Base-by-base conservation (phyloP, 768 basidiomycete species). In the Suillus clintonianus region DNA sequence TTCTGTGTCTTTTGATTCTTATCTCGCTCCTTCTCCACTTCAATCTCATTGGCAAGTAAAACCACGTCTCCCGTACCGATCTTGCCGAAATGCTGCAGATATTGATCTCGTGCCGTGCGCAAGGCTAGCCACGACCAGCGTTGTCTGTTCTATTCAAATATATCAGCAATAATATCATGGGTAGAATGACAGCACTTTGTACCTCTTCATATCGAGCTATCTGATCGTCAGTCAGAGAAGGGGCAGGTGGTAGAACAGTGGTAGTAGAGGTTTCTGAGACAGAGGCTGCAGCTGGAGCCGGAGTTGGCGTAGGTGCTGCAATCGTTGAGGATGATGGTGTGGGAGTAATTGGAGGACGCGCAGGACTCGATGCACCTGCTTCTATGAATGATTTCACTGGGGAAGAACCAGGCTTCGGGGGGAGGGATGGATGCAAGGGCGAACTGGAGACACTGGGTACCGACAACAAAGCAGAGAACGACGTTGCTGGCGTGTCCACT, bases 51-150 rank as follows among this genome's bases (percentile, higher is more conserved):
- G 17, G 71, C 66, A 24, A 83, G 81, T 19, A 80, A 68, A 56
- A 83, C 82, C 64, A 95, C 78, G 65, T 94, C 91, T 9, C 91
- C 92, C 7, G 86, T 87, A 19, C 90, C 91, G 64, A 94, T 93
- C 78, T 86, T 89, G n/a, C 87, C 84, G 67, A 95, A 94, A 68
- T 92, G 87, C 65, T 88, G 85, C 45, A 94, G 73, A 73, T 94
- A 79, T 63, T 83, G 83, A 67, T 91, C 88, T 42, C 92, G 89
- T 60, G 90, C 86, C 47, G 86, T 83, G 22, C 93, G 89, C 63
- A 95, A 82, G 9, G 89, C 90, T 19, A 94, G 82, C 93, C 94
- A 95, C 6, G 91, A 80, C 82, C 87, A 86, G 4, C 90, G 85
- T 65, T 88, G 84, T 68, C 92, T 91, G 75, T 86, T 88, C 93